phyloP scores from a whole-genome alignment of 257 asterid species.

The Rubia yunnanensis region DNA sequence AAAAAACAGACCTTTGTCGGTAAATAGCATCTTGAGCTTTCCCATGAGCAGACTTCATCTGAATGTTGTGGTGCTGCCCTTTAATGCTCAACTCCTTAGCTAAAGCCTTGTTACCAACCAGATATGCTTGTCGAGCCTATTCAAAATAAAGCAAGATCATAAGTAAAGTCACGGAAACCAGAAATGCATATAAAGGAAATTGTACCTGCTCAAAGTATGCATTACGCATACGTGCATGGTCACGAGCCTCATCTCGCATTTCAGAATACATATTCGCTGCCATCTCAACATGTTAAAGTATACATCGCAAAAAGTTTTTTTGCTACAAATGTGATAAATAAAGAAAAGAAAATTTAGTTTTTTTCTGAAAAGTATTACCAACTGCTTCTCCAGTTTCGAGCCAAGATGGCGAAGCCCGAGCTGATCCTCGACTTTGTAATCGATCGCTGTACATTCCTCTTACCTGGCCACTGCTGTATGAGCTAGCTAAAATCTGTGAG shows the following conservation, averaged over 20 bases:
- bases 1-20: slow-evolving; percentile 63
- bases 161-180: neutral
- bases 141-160: slow-evolving; percentile 19
- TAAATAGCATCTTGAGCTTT: slow-evolving; percentile 88
- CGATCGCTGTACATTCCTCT: slow-evolving; percentile 44
- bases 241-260: slow-evolving; percentile 97
- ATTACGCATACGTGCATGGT: slow-evolving; percentile 92
- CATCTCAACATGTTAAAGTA: slow-evolving; percentile 48
- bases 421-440: slow-evolving; percentile 51
- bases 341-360: slow-evolving; percentile 15
- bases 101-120: slow-evolving; percentile 88
- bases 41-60: slow-evolving; percentile 92
- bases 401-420: slow-evolving; percentile 59
- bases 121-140: slow-evolving; percentile 94
- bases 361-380: slow-evolving; percentile 51
- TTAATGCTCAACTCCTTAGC: slow-evolving; percentile 96
- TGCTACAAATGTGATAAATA: slow-evolving; percentile 13
- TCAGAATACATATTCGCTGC: slow-evolving; percentile 93
- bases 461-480: slow-evolving; percentile 47
- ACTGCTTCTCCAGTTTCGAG: slow-evolving; percentile 72
- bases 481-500: slow-evolving; percentile 47
- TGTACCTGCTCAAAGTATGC: slow-evolving; percentile 93
- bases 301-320: slow-evolving; percentile 20
- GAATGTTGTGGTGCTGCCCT: slow-evolving; percentile 93
- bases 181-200: neutral